Conservation (phyloP, 768 basidiomycete species). For the Amanita phalloides region DNA sequence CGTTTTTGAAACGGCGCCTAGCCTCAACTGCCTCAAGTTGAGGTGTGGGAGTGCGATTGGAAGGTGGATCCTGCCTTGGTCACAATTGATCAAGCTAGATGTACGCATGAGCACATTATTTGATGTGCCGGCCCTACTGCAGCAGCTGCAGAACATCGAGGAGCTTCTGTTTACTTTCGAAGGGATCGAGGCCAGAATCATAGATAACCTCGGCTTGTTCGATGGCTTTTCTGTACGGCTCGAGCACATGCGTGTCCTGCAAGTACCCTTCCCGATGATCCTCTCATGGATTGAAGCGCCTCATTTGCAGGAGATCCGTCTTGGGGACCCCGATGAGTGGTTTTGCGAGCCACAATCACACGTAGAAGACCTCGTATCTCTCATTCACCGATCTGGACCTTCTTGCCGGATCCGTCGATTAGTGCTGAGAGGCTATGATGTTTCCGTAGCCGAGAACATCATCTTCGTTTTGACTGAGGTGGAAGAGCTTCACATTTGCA, state of each 20-base stretch:
- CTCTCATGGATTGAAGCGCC: constrained; percentile 1
- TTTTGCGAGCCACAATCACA: not conserved
- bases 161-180: not conserved
- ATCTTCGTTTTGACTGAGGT: not conserved
- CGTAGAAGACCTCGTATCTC: not conserved
- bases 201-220: not conserved
- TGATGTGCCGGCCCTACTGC: not conserved
- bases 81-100: not conserved
- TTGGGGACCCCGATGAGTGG: not conserved
- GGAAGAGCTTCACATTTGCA: not conserved
- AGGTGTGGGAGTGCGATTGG: not conserved
- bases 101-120: not conserved
- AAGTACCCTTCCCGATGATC: not conserved
- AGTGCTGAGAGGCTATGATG: not conserved
- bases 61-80: not conserved
- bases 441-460: not conserved
- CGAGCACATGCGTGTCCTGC: not conserved
- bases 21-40: not conserved
- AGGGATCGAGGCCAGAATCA: not conserved
- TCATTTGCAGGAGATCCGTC: not conserved
- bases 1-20: not conserved
- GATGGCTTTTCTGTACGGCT: not conserved
- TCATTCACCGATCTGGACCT: not conserved
- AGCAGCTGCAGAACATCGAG: not conserved
- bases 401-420: not conserved